phyloP scores from a whole-genome alignment of 2,329 filamentous ascomycete species.

The Arthrobotrys sphaeroides region DNA sequence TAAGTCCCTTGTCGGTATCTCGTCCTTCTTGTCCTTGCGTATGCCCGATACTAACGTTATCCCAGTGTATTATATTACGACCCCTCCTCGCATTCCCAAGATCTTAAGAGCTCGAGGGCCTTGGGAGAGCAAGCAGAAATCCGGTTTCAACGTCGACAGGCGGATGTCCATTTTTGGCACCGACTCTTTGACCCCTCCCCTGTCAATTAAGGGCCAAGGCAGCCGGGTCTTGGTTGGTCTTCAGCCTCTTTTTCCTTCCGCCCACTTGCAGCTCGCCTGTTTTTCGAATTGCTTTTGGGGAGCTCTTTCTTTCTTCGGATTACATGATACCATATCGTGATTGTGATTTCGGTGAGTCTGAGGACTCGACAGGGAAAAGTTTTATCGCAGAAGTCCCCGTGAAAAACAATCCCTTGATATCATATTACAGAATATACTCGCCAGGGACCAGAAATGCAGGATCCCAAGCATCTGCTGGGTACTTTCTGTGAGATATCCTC shows the following conservation, averaged over 20 bases:
- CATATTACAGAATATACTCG: neutral
- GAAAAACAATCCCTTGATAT: neutral
- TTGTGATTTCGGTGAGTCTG: neutral
- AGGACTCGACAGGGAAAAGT: neutral
- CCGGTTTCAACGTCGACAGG: neutral
- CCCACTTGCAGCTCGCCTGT: conserved; percentile 11
- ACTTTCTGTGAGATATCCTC: too few species aligned
- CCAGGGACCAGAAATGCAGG: neutral
- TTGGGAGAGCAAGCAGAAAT: neutral
- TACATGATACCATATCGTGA: too few species aligned
- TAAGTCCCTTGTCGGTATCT: neutral
- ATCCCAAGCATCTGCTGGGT: neutral
- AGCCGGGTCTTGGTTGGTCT: neutral
- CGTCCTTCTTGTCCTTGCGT: neutral
- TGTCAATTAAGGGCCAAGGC: neutral
- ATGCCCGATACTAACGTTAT: neutral
- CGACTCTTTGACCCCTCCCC: neutral
- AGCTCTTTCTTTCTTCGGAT: too few species aligned
- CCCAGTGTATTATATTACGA: neutral
- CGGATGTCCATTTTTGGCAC: conserved; percentile 12
- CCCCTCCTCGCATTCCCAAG: too few species aligned
- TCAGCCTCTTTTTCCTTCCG: neutral
- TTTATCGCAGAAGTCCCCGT: neutral
- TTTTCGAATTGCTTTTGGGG: conserved; percentile 11
- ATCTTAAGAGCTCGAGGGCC: too few species aligned